These are phyloP conservation scores for Candida succiphila DNA, from an alignment of 805 yeast species.

Conservation along the genomic window DNA sequence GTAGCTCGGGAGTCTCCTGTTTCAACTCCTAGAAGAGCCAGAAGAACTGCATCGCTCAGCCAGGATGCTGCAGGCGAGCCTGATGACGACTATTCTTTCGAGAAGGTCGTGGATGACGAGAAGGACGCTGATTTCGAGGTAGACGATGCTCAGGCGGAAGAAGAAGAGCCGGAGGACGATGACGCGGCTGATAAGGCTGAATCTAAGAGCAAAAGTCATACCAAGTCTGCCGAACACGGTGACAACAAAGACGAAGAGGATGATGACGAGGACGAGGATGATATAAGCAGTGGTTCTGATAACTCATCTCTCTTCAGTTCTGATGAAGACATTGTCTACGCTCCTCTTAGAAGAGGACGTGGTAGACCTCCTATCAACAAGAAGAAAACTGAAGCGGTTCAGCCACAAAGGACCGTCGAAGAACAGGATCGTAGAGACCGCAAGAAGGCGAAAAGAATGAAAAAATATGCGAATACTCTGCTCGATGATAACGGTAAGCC, in stretches of 20 bases:
- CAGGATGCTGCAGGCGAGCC: too few species aligned
- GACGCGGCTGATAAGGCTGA: conserved; percentile 11
- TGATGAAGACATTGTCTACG: conserved; percentile 8
- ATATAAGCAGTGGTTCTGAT: conserved; percentile 10
- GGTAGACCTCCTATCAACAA: conserved; percentile 20
- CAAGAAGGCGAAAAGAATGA: conserved; percentile 26
- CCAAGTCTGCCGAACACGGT: conserved; percentile 12
- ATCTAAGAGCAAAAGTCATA: too few species aligned
- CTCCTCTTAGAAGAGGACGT: conserved; percentile 17
- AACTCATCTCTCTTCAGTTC: conserved; percentile 16
- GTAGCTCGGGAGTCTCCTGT: background rate
- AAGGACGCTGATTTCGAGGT: too few species aligned
- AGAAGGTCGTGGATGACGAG: too few species aligned
- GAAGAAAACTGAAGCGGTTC: conserved; percentile 14
- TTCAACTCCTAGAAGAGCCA: background rate
- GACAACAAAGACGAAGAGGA: conserved; percentile 13
- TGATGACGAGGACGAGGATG: conserved; percentile 14
- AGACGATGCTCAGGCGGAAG: conserved; percentile 2
- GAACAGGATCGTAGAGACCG: conserved; percentile 30
- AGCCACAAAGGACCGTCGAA: conserved; percentile 9
- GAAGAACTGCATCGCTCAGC: background rate
- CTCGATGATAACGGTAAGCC: conserved; percentile 65
- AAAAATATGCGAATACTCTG: conserved; percentile 18
- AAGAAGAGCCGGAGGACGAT: conserved; percentile 6
- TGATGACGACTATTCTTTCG: too few species aligned